A percentile compares a stretch with the other conserved stretches of the same genome.
phyloP scores from a whole-genome alignment of 2,329 filamentous ascomycete genomes.

The Westerdykella sp. region DNA sequence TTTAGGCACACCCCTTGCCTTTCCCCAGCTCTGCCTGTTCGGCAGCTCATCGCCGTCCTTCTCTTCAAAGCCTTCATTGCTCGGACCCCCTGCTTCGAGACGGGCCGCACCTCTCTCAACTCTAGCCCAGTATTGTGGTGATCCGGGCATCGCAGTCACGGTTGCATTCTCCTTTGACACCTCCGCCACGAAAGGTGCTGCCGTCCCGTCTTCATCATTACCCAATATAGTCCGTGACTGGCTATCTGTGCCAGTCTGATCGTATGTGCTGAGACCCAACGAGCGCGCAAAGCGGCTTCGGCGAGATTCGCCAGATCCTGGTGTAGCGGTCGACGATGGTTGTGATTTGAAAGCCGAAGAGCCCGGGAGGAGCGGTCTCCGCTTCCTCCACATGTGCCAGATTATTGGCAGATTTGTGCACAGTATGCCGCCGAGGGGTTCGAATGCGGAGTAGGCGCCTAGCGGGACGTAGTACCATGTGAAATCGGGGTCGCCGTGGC shows the following conservation, averaged over 20 bases:
- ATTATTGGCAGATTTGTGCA: constrained; percentile 32
- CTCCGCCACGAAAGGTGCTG: neutral
- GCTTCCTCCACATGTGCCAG: constrained; percentile 31
- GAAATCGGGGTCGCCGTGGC: constrained; percentile 25
- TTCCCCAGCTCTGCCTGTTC: neutral
- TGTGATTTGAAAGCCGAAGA: constrained; percentile 14
- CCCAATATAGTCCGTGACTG: constrained; percentile 13
- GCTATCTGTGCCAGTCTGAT: constrained; percentile 21
- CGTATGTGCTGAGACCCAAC: constrained; percentile 19
- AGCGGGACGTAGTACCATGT: constrained; percentile 32
- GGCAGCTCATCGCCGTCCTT: neutral
- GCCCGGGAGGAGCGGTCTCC: constrained; percentile 9
- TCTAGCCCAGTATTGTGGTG: constrained; percentile 17
- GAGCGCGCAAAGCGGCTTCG: constrained; percentile 17
- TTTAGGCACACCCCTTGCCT: constrained; percentile 2
- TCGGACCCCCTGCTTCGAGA: constrained; percentile 2
- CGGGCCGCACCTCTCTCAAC: constrained; percentile 13
- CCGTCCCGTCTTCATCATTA: constrained; percentile 5
- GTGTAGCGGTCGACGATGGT: constrained; percentile 15
- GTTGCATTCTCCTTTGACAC: constrained; percentile 1
- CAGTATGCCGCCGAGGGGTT: constrained; percentile 31
- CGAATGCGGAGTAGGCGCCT: constrained; percentile 31
- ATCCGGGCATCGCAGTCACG: constrained; percentile 4
- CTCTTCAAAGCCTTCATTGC: neutral
- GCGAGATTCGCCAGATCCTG: constrained; percentile 14